Evolutionary conservation across 805 yeast species (phyloP), one percentile per base, ranked within the genome.

Genomic region (Lipomyces lipofer): DNA sequence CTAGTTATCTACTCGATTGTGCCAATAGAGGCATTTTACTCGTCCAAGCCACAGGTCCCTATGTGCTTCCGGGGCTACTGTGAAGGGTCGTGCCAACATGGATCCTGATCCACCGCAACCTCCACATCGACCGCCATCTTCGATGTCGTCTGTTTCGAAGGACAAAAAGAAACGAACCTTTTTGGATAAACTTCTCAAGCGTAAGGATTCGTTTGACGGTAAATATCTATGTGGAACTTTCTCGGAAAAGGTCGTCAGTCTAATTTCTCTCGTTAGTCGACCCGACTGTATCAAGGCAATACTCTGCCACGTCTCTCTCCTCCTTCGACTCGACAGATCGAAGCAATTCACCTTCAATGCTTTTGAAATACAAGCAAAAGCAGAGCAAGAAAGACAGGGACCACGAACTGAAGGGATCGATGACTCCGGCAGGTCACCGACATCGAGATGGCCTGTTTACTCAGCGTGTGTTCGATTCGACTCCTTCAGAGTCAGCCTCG

Each of bases 101-200:
- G 36, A 33, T n/a, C 4, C 9, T 30, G 49, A 32, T 22, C 24
- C 48, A 5, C 36, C 36, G 15, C 12, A 32, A 21, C 36, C 39
- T 7, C 17, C 24, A 21, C 19, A 21, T 8, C 47, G 54, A 21
- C 52, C 51, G 19, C 43, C 48, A 15, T 47, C 58, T n/a, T 22
- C 43, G 12, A 24, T 32, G 17, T 45, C 55, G n/a, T n/a, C 36
- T 19, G n/a, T 21, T 25, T 49, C 52, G 39, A 38, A 33, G 24
- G 56, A 51, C 5, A 46, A 27, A 40, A 51, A 51, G 28, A 45
- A 39, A 22, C 49, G 39, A n/a, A 32, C 49, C 13, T 51, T 54
- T 46, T 17, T 54, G 30, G 56, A 47, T 25, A 51, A 51, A 38
- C 42, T 54, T n/a, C 42, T 46, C 6, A 47, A 50, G 22, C 51